Conservation (phyloP, 179 eudicot species). For the Spergularia azorica region DNA sequence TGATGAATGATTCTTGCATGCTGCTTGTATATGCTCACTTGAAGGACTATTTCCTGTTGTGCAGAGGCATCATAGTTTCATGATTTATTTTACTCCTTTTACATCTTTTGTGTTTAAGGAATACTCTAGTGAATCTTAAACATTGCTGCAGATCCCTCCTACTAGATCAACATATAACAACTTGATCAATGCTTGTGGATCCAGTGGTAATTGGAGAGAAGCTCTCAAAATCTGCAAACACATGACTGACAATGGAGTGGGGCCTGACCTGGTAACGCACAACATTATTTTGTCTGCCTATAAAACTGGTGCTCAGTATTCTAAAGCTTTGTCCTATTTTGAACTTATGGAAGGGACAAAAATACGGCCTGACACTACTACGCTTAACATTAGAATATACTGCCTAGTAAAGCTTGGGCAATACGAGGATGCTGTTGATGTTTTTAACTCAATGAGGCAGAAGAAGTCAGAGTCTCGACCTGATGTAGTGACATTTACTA, state of each 20-base stretch:
- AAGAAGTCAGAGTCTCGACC: slow-evolving; percentile 68
- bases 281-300: slow-evolving; percentile 88
- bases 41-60: neutral
- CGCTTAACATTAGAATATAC: slow-evolving; percentile 76
- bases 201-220: slow-evolving; percentile 97
- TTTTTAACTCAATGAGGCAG: slow-evolving; percentile 83
- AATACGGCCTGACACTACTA: slow-evolving; percentile 78
- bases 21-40: slow-evolving; percentile 1
- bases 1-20: neutral
- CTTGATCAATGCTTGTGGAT: slow-evolving; percentile 96
- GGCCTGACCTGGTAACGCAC: slow-evolving; percentile 96
- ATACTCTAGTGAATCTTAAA: slow-evolving; percentile 11
- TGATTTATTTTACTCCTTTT: neutral
- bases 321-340: slow-evolving; percentile 88
- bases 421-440: slow-evolving; percentile 59
- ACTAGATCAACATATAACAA: slow-evolving; percentile 88
- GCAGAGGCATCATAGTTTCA: neutral
- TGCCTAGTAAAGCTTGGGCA: slow-evolving; percentile 78
- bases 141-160: slow-evolving; percentile 77
- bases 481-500: slow-evolving; percentile 88
- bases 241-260: slow-evolving; percentile 98
- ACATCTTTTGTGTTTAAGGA: neutral
- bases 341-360: slow-evolving; percentile 91
- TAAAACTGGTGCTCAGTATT: slow-evolving; percentile 82
- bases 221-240: slow-evolving; percentile 84